phyloP scores from a whole-genome alignment of 495 filamentous ascomycete genomes.

The Penicillium atrosanguineum region DNA sequence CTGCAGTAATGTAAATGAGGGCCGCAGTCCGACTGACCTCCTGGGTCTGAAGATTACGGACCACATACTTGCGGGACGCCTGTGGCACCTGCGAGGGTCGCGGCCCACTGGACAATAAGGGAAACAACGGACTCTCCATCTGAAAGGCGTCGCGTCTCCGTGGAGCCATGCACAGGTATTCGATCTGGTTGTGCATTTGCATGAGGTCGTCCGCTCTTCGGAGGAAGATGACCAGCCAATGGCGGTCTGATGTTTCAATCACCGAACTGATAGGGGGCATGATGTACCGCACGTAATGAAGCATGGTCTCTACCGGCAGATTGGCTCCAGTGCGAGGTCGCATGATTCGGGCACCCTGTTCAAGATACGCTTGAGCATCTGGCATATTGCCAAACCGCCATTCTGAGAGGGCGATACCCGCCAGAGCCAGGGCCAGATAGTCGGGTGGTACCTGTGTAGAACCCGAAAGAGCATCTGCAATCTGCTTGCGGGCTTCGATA shows the following conservation, averaged over 20 bases:
- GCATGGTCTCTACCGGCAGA: constrained; percentile 26
- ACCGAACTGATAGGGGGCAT: constrained; percentile 17
- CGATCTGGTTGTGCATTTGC: constrained; percentile 28
- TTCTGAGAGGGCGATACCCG: constrained; percentile 43
- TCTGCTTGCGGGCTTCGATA: constrained; percentile 18
- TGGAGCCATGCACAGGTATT: constrained; percentile 29
- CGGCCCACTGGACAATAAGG: constrained; percentile 44
- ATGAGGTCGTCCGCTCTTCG: constrained; percentile 38
- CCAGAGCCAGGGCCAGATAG: constrained; percentile 32
- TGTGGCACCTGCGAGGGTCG: constrained; percentile 42
- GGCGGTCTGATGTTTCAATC: constrained; percentile 17
- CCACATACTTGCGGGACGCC: constrained; percentile 39
- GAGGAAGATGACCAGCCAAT: constrained; percentile 39
- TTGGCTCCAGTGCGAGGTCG: constrained; percentile 29
- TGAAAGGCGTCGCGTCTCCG: constrained; percentile 34
- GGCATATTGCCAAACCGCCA: constrained; percentile 39
- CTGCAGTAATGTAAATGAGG: constrained; percentile 41
- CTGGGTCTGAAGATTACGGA: constrained; percentile 33
- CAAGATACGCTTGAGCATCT: constrained; percentile 25
- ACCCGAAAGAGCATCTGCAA: constrained; percentile 27
- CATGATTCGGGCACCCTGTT: constrained; percentile 33
- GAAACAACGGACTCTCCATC: constrained; percentile 41
- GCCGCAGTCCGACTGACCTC: constrained; percentile 40
- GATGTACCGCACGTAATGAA: constrained; percentile 42
- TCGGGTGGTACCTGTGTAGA: constrained; percentile 22